phyloP scores from a whole-genome alignment of 495 filamentous ascomycete species.

The Aspergillus sclerotiicarbonarius region DNA sequence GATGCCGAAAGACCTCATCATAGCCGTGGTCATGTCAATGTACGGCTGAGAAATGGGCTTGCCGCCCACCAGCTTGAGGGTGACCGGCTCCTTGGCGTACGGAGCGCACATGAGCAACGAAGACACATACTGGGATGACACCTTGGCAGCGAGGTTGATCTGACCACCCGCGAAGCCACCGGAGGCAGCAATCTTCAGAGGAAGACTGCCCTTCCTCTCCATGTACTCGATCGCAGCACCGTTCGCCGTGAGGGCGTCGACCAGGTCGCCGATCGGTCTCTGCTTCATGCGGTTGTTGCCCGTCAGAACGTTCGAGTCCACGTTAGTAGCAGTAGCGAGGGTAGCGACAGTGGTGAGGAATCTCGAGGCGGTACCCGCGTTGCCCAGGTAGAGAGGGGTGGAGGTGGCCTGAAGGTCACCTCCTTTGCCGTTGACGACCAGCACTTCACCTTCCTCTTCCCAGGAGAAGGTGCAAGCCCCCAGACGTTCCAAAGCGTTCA shows the following conservation, averaged over 20 bases:
- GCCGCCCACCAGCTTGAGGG: conserved; percentile 82
- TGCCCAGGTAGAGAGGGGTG: conserved; percentile 85
- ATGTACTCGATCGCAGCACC: conserved; percentile 81
- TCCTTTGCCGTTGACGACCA: conserved; percentile 87
- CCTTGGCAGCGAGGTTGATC: conserved; percentile 88
- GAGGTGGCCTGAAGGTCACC: conserved; percentile 76
- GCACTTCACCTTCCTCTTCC: conserved; percentile 88
- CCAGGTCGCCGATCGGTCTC: conserved; percentile 88
- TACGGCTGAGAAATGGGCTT: conserved; percentile 97
- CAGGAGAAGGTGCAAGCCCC: conserved; percentile 90
- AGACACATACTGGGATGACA: conserved; percentile 97
- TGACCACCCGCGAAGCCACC: conserved; percentile 86
- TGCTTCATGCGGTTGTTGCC: conserved; percentile 97
- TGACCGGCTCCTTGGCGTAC: conserved; percentile 91
- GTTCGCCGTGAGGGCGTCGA: conserved; percentile 83
- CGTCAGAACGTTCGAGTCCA: conserved; percentile 74
- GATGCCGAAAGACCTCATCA: conserved; percentile 95
- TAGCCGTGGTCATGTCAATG: conserved; percentile 97
- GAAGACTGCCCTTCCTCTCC: conserved; percentile 74
- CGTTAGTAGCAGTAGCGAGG: conserved; percentile 65
- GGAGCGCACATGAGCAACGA: conserved; percentile 96
- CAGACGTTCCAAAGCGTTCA: conserved; percentile 78
- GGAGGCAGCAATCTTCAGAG: conserved; percentile 76
- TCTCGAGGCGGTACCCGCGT: conserved; percentile 92
- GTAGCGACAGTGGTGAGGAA: conserved; percentile 93